Conservation (phyloP, 495 filamentous ascomycete species). For the Podospora pseudopauciseta region DNA sequence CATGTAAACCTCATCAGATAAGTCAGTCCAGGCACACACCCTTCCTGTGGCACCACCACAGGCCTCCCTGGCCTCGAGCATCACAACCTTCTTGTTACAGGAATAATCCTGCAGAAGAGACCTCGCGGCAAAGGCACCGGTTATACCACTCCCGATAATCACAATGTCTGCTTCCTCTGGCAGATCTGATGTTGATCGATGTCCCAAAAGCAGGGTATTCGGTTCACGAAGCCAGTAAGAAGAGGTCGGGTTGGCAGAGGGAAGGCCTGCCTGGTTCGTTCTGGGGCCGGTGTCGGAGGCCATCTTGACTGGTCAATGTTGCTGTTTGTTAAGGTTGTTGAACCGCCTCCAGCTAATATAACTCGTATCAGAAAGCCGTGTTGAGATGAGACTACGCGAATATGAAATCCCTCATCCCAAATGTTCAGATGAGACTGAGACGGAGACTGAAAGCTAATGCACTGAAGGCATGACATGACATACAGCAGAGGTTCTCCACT, state of each 20-base stretch:
- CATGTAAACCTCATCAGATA: background rate
- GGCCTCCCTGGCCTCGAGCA: slow-evolving; percentile 75
- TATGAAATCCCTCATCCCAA: background rate
- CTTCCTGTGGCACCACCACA: slow-evolving; percentile 80
- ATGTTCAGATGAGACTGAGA: background rate
- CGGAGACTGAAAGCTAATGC: background rate
- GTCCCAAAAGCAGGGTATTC: slow-evolving; percentile 53
- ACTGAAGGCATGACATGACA: background rate
- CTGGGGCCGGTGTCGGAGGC: background rate
- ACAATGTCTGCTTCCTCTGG: slow-evolving; percentile 61
- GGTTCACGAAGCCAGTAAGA: slow-evolving; percentile 72
- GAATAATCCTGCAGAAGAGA: slow-evolving; percentile 50
- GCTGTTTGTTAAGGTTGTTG: background rate
- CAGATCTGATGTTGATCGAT: slow-evolving; percentile 57
- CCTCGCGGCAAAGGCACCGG: slow-evolving; percentile 62
- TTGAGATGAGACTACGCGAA: background rate
- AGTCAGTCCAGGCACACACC: slow-evolving; percentile 33
- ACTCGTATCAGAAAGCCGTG: background rate
- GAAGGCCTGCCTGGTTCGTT: slow-evolving; percentile 44
- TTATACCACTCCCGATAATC: slow-evolving; percentile 71
- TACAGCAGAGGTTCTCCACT: background rate
- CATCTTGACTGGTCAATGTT: background rate
- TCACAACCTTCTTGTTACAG: slow-evolving; percentile 49
- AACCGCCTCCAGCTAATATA: background rate
- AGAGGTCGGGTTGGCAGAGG: slow-evolving; percentile 52